Conservation (phyloP, 306 rosid species). For the Vachellia pachyceras region DNA sequence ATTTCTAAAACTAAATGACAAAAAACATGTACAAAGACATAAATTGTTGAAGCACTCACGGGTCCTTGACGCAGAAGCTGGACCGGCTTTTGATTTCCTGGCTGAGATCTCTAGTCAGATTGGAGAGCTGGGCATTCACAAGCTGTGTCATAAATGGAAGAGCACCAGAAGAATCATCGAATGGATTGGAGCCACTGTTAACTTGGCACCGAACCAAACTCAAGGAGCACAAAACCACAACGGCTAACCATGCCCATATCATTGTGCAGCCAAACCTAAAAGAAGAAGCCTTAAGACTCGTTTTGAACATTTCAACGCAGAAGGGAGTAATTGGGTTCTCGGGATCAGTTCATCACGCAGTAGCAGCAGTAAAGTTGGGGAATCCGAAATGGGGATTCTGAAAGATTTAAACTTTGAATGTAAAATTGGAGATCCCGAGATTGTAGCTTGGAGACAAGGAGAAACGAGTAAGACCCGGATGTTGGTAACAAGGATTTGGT, state of each 20-base stretch:
- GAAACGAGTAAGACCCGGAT: not conserved
- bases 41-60: slow-evolving; percentile 55
- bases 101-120: slow-evolving; percentile 64
- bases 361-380: not conserved
- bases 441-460: not conserved
- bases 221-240: slow-evolving; percentile 52
- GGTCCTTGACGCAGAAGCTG: slow-evolving; percentile 78
- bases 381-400: not conserved
- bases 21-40: not conserved
- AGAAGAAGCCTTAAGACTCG: slow-evolving; percentile 2
- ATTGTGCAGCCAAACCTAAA: slow-evolving; percentile 1
- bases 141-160: slow-evolving; percentile 67
- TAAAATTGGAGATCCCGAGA: not conserved
- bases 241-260: slow-evolving; percentile 27
- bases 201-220: slow-evolving; percentile 56
- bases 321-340: not conserved
- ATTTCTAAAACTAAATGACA: not conserved
- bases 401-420: not conserved
- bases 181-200: slow-evolving; percentile 53
- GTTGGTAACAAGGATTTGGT: not conserved
- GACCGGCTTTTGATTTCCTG: slow-evolving; percentile 54
- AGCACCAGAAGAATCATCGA: slow-evolving; percentile 66
- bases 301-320: not conserved
- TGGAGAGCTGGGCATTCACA: slow-evolving; percentile 64
- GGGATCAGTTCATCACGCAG: not conserved